These are phyloP conservation scores for Coprinopsis cinerea DNA, from an alignment of 768 basidiomycete genomes.

Conservation along the genomic window DNA sequence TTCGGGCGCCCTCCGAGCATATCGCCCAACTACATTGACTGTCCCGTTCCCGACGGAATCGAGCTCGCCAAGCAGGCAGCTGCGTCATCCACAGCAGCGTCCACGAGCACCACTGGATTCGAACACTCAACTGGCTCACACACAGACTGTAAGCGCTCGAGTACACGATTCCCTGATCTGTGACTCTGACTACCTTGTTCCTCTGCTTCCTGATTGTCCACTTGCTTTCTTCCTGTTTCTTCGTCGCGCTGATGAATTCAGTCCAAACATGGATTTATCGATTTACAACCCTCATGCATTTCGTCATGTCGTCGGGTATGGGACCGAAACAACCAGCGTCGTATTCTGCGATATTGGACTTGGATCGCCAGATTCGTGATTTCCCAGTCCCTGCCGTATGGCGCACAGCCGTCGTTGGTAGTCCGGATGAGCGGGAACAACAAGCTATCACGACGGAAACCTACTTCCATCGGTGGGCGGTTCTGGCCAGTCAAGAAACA, in stretches of 20 bases:
- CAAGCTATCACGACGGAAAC: constrained; percentile 17
- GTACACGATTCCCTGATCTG: constrained; percentile 13
- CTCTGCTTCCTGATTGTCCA: constrained; percentile 2
- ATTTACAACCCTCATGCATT: constrained; percentile 47
- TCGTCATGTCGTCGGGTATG: constrained; percentile 44
- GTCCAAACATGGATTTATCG: constrained; percentile 53
- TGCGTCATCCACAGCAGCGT: constrained; percentile 20
- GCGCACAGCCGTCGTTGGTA: constrained; percentile 34
- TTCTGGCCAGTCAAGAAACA: constrained; percentile 43
- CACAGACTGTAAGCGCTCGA: constrained; percentile 35
- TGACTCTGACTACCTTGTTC: too few relatives aligned
- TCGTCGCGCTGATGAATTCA: too few relatives aligned
- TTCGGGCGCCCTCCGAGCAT: constrained; percentile 57
- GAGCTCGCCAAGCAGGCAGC: constrained; percentile 15
- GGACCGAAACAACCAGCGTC: constrained; percentile 45
- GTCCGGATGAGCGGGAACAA: constrained; percentile 16
- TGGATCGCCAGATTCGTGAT: constrained; percentile 58
- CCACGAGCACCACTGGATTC: too few relatives aligned
- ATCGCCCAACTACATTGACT: constrained; percentile 47
- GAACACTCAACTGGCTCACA: background rate
- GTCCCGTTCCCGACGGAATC: constrained; percentile 43
- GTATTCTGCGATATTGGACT: constrained; percentile 47
- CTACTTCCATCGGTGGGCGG: constrained; percentile 37
- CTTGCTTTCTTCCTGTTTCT: background rate
- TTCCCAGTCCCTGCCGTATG: constrained; percentile 45